phyloP scores from a whole-genome alignment of 2,329 filamentous ascomycete genomes.

The Thelonectria discophora region DNA sequence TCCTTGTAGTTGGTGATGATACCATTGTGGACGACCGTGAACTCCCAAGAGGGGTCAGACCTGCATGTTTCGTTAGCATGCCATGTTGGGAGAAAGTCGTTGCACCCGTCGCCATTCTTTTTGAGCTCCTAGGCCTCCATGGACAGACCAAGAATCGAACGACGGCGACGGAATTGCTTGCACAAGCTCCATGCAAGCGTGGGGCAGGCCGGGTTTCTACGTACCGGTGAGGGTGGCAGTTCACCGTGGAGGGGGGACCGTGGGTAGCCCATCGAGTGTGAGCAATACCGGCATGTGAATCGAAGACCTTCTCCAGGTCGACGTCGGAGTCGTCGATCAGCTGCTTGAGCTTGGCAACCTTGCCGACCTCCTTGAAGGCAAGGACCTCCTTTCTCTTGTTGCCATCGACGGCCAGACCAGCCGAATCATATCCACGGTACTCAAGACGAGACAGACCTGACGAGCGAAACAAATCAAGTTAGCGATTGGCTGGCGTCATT shows the following conservation, averaged over 20 bases:
- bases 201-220: slow-evolving; percentile 38
- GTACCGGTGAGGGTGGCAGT: slow-evolving; percentile 98
- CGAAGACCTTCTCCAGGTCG: slow-evolving; percentile 91
- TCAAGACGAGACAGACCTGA: slow-evolving; percentile 92
- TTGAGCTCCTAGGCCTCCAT: neutral
- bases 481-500: slow-evolving; percentile 33
- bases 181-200: neutral
- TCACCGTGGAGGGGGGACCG: slow-evolving; percentile 88
- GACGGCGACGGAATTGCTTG: slow-evolving; percentile 6
- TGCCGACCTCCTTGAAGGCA: slow-evolving; percentile 99
- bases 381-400: slow-evolving; percentile 99
- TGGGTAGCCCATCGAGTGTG: slow-evolving; percentile 99
- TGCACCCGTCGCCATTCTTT: neutral
- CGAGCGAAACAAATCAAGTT: slow-evolving; percentile 31
- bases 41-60: slow-evolving; percentile 95
- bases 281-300: slow-evolving; percentile 97
- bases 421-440: slow-evolving; percentile 98
- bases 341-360: slow-evolving; percentile 95
- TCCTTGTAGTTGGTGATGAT: slow-evolving; percentile 99
- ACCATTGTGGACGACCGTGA: slow-evolving; percentile 97
- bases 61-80: slow-evolving; percentile 55
- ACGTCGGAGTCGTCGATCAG: slow-evolving; percentile 85
- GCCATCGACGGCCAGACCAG: slow-evolving; percentile 93
- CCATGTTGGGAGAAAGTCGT: slow-evolving; percentile 6
- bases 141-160: neutral